Conservation (phyloP, 1,139 yeast species). For the Geotrichum fermentans region DNA sequence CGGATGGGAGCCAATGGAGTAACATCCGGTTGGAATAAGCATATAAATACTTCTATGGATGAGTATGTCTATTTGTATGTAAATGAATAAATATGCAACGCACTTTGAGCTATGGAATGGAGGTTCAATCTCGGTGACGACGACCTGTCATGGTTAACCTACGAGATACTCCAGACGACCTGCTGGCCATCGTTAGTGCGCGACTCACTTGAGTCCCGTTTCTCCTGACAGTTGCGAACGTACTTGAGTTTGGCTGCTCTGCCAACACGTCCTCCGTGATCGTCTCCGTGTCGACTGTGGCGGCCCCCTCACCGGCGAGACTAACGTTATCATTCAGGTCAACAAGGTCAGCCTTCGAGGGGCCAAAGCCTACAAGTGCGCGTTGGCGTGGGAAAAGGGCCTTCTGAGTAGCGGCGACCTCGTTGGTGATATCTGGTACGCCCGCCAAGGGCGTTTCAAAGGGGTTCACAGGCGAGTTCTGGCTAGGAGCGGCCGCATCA, state of each 20-base stretch:
- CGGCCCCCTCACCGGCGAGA: too few species aligned
- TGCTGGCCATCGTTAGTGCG: neutral
- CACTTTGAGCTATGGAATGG: neutral
- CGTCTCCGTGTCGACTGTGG: too few species aligned
- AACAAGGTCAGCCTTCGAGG: neutral
- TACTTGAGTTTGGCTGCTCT: too few species aligned
- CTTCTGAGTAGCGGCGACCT: neutral
- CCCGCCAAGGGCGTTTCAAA: neutral
- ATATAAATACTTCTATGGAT: neutral
- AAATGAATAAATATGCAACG: too few species aligned
- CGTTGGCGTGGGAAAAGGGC: slow-evolving; percentile 4
- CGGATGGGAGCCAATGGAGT: slow-evolving; percentile 21
- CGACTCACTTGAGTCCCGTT: neutral
- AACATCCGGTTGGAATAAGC: too few species aligned
- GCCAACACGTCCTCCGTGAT: neutral
- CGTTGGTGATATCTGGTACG: neutral
- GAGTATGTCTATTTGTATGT: neutral
- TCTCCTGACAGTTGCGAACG: neutral
- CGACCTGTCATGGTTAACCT: slow-evolving; percentile 1
- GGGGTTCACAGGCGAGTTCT: neutral
- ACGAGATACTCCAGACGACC: neutral
- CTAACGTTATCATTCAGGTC: neutral
- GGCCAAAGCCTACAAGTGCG: slow-evolving; percentile 15
- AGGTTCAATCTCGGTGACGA: slow-evolving; percentile 7
- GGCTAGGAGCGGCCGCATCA: neutral